Conservation (phyloP, 306 rosid genomes). For the Hippophae rhamnoides region DNA sequence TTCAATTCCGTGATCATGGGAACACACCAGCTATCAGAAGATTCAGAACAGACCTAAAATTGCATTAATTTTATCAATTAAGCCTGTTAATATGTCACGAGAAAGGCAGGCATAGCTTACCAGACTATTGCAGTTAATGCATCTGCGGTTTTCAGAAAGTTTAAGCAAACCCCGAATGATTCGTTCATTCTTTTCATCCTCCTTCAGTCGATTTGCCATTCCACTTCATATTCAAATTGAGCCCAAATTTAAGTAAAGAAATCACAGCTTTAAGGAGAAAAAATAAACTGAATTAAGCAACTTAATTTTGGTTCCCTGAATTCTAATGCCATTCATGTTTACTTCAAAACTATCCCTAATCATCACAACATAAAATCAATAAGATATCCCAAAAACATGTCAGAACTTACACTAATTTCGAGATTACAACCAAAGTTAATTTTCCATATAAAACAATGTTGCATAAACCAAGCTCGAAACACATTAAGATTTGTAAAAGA, state of each 20-base stretch:
- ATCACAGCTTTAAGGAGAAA: neutral
- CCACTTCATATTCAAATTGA: slow-evolving; percentile 28
- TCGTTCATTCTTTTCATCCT: slow-evolving; percentile 84
- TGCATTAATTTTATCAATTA: no score
- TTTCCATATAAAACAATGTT: neutral
- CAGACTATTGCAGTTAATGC: slow-evolving; percentile 86
- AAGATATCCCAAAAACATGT: neutral
- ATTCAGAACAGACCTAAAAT: no score
- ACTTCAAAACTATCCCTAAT: no score
- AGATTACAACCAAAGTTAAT: neutral
- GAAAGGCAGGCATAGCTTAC: slow-evolving; percentile 25
- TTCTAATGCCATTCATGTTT: neutral
- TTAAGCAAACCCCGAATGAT: slow-evolving; percentile 82
- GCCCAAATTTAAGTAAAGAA: slow-evolving; percentile 16
- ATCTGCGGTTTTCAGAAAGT: slow-evolving; percentile 68
- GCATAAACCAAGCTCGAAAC: neutral
- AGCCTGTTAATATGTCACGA: neutral
- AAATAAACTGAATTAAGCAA: neutral
- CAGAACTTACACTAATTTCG: neutral
- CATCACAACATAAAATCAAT: neutral
- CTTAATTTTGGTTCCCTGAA: neutral
- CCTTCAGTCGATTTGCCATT: slow-evolving; percentile 74
- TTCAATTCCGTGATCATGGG: no score
- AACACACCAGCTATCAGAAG: no score
- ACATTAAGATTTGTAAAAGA: neutral